A percentile compares a stretch with the other conserved stretches of the same genome.
phyloP scores from a whole-genome alignment of 495 filamentous ascomycete species.

The Acidomyces sp. region DNA sequence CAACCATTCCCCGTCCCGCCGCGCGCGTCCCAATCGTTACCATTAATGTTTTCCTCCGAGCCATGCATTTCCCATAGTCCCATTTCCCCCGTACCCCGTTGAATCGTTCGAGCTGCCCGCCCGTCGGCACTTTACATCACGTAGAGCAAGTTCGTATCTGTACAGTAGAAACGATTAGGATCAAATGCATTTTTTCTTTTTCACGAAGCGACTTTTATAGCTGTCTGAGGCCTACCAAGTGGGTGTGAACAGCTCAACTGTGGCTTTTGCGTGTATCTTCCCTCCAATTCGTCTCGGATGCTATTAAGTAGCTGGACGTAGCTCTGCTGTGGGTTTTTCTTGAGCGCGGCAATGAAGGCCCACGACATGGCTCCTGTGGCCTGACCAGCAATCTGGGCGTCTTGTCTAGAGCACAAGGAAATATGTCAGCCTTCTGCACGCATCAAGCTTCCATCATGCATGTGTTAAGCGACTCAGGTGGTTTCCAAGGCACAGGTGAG shows the following conservation, averaged over 20 bases:
- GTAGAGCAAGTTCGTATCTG: conserved; percentile 27
- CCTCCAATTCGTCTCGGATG: conserved; percentile 80
- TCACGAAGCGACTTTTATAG: conserved; percentile 1
- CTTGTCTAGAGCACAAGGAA: conserved; percentile 33
- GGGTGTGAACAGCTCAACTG: conserved; percentile 95
- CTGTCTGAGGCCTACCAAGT: conserved; percentile 50
- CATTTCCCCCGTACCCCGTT: no score
- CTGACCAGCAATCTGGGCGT: conserved; percentile 57
- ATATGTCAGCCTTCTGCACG: no score
- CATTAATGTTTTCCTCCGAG: no score
- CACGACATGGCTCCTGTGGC: conserved; percentile 97
- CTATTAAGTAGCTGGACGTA: conserved; percentile 91
- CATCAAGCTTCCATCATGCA: no score
- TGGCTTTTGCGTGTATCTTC: conserved; percentile 89
- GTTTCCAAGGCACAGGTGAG: background rate
- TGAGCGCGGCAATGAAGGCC: conserved; percentile 86
- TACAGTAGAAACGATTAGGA: background rate
- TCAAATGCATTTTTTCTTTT: background rate
- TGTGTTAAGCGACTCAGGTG: background rate
- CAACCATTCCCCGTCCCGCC: no score
- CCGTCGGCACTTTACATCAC: conserved; percentile 27
- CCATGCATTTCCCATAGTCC: no score
- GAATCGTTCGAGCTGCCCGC: no score
- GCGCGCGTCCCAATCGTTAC: no score
- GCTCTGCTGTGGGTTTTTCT: conserved; percentile 96